Evolutionary conservation across 2,329 filamentous ascomycete species (phyloP).

Genomic region (Peltaster fructicola): DNA sequence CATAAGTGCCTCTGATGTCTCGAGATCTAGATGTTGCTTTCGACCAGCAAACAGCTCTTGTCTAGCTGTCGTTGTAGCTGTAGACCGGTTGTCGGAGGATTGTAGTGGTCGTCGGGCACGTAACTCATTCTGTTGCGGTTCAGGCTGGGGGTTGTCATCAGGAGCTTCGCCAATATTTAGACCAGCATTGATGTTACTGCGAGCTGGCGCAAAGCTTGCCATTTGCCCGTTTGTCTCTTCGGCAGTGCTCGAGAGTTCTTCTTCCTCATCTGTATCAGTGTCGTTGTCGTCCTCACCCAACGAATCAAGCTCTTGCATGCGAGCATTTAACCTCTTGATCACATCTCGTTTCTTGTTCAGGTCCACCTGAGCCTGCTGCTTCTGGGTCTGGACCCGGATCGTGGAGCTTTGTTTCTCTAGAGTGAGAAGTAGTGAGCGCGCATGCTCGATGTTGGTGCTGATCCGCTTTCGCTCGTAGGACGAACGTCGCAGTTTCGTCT

Average conservation of each 20-base stretch:
- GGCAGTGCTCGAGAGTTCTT: constrained; percentile 20
- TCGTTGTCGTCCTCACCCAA: constrained; percentile 19
- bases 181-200: constrained; percentile 13
- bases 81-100: constrained; percentile 12
- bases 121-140: constrained; percentile 8
- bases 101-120: constrained; percentile 11
- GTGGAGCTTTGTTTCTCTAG: constrained; percentile 50
- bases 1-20: constrained; percentile 46
- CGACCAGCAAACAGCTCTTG: constrained; percentile 21
- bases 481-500: constrained; percentile 26
- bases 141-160: constrained; percentile 4
- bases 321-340: constrained; percentile 47
- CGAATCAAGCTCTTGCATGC: constrained; percentile 49
- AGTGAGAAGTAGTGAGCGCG: constrained; percentile 47
- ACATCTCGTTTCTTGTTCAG: constrained; percentile 47
- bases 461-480: constrained; percentile 49
- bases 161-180: constrained; percentile 10
- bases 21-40: constrained; percentile 6
- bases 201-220: constrained; percentile 25
- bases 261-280: constrained; percentile 24
- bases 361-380: constrained; percentile 44
- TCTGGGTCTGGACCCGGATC: constrained; percentile 40
- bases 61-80: constrained; percentile 18
- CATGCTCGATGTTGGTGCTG: constrained; percentile 50
- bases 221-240: constrained; percentile 25